Evolutionary conservation across 352 stramenopile species (phyloP).

Genomic region (Phytophthora colocasiae): DNA sequence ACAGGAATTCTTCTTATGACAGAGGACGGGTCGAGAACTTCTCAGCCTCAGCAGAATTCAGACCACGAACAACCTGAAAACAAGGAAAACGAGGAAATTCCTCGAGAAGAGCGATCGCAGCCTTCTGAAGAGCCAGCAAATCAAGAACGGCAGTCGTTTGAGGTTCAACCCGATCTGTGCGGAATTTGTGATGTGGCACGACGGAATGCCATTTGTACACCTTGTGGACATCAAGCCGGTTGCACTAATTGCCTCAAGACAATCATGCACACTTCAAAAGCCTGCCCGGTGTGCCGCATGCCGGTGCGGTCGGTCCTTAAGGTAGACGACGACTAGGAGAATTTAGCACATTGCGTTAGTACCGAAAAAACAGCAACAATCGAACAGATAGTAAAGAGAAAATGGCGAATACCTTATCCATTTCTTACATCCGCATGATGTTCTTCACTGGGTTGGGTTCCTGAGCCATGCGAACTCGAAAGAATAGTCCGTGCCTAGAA

Average conservation of each 20-base stretch:
- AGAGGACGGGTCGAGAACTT: conserved; percentile 4
- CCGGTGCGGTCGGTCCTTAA: conserved; percentile 49
- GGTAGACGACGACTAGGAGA: conserved; percentile 42
- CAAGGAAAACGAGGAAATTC: not conserved
- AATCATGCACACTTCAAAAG: conserved; percentile 33
- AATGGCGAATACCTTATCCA: not conserved
- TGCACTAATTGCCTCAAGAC: conserved; percentile 55
- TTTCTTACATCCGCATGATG: not conserved
- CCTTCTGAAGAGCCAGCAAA: conserved; percentile 9
- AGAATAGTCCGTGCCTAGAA: conserved; percentile 7
- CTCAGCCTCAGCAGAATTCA: conserved; percentile 8
- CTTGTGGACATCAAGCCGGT: conserved; percentile 68
- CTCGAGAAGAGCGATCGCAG: conserved; percentile 12
- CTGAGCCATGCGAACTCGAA: conserved; percentile 4
- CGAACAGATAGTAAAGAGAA: not conserved
- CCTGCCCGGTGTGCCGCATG: conserved; percentile 58
- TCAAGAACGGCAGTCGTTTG: conserved; percentile 5
- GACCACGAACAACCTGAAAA: conserved; percentile 6
- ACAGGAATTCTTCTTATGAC: conserved; percentile 24
- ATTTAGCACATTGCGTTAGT: not conserved
- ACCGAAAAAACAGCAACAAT: not conserved
- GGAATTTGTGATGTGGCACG: conserved; percentile 64
- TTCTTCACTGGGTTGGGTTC: not conserved
- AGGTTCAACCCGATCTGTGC: conserved; percentile 41
- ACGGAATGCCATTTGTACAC: conserved; percentile 67